Evolutionary conservation across 2,329 filamentous ascomycete genomes (phyloP), one percentile per base, ranked within the genome.

Genomic region (Xylariaceae sp.): DNA sequence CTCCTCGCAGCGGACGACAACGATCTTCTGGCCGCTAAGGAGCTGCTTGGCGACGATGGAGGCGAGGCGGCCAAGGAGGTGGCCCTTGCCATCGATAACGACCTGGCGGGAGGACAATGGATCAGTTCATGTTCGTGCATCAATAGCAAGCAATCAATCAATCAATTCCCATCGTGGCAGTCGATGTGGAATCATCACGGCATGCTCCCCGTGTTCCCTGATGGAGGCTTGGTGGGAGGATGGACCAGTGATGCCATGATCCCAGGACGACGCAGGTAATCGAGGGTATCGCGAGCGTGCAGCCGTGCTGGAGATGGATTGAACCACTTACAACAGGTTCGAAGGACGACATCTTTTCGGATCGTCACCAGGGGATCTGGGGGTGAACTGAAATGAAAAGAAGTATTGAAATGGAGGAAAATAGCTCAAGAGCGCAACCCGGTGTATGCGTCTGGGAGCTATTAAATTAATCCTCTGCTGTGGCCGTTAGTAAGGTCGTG

Each of bases 41-140:
- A 97, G 88, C 86, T 97, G 93, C 89, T 97, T 97, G 79, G 93
- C 93, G 76, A 97, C 92, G 77, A 92, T 96, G 79, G 88, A 92
- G 83, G 93, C 93, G 79, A 99, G 88, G 80, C 94, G 93, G 85
- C 94, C 94, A 81, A 99, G 92, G 79, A 99, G 89, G 83, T 99
- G 94, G 82, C 94, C 94, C 88, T 99, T 99, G 90, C 92, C 94
- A 88, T 99, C 94, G 79, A 99, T 96, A 84, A 97, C 90, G 84
- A 97, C 88, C 92, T 96, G 72, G 66, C 60, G 72, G 67, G 61
- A 66, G 70, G 58, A 63, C 53, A 51, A 62, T 63, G 51, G 68
- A 68, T 73, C 68, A 76, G 78, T 72, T 54, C 49, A 37, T 44
- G 57, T 62, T 53, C 53, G 51, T 61, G 23, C 23, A 4, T 5